Evolutionary conservation across 2,329 filamentous ascomycete genomes (phyloP), one percentile per base, ranked within the genome.

Genomic region (Colletotrichum magnum): DNA sequence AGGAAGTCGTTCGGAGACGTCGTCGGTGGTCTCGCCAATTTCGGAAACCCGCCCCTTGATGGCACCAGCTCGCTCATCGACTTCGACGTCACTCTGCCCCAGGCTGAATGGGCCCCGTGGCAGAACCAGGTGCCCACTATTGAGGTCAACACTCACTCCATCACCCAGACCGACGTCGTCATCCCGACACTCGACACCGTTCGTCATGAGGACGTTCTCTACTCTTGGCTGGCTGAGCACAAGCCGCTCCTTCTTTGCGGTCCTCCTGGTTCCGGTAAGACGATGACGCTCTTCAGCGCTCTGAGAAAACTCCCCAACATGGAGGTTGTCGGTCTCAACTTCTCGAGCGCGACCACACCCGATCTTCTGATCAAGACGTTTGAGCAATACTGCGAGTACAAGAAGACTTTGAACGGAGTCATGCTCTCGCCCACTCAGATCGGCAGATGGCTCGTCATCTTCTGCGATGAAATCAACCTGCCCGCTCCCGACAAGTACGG

Each of bases 381-480:
- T 74, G 96, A 99, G 83, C 97, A 99, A 79, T 98, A 99, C 81
- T 99, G 96, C 82, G 96, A 99, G 82, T 99, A 99, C 84, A 97
- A 95, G 85, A 99, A 99, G 88, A 98, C 96, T 0, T 85, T 98
- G 56, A 98, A 96, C 77, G 96, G 96, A 50, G 94, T 98, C 21
- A 93, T 98, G 76, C 92, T 99, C 73, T 97, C 95, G 26, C 96
- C 96, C 0, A 97, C 93, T 6, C 97, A 99, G 79, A 97, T 99
- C 75, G 96, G 96, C 24, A 92, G 95, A 74, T 99, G 96, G 96
- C 88, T 99, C 45, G 95, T 99, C 53, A 90, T 99, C 71, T 99
- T 99, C 87, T 99, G 96, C 76, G 96, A 99, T 79, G 96, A 99
- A 80, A 99, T 99, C 84, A 99, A 99, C 81, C 87, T 99, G 85